Conservation (phyloP, 495 filamentous ascomycete genomes). For the Parachaetomium inaequale region DNA sequence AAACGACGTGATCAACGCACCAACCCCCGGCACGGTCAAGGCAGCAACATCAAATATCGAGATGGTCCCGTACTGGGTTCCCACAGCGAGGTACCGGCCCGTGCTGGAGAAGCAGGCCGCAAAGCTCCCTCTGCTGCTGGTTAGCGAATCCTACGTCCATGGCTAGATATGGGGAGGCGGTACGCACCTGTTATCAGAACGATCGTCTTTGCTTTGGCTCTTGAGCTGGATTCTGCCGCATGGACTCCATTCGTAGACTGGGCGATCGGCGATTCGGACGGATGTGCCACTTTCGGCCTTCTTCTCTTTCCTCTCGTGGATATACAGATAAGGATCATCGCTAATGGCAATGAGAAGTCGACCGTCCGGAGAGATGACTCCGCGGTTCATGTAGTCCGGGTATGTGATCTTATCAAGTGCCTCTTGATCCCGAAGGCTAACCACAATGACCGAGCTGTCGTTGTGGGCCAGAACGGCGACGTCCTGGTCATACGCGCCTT, state of each 20-base stretch:
- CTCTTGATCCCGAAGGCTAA: constrained; percentile 53
- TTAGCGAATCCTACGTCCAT: constrained; percentile 11
- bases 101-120: constrained; percentile 52
- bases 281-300: not conserved
- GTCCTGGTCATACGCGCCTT: constrained; percentile 41
- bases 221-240: constrained; percentile 46
- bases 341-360: constrained; percentile 76
- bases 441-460: constrained; percentile 78
- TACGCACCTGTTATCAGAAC: constrained; percentile 37
- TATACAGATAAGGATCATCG: constrained; percentile 77
- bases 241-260: constrained; percentile 39
- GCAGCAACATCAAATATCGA: constrained; percentile 47
- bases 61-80: constrained; percentile 56
- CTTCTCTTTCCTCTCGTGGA: constrained; percentile 54
- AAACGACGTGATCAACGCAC: constrained; percentile 44
- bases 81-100: constrained; percentile 51
- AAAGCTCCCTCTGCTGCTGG: constrained; percentile 47
- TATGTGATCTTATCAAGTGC: constrained; percentile 66
- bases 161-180: not conserved
- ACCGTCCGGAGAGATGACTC: constrained; percentile 86
- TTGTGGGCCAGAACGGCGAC: constrained; percentile 67
- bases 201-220: constrained; percentile 46
- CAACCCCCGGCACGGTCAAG: constrained; percentile 35
- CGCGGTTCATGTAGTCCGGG: constrained; percentile 83
- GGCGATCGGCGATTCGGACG: constrained; percentile 11